Percentiles rank a stretch among this genome's conserved stretches.
phyloP scores from a whole-genome alignment of 352 stramenopile species.

The Globisporangium mamillatum region DNA sequence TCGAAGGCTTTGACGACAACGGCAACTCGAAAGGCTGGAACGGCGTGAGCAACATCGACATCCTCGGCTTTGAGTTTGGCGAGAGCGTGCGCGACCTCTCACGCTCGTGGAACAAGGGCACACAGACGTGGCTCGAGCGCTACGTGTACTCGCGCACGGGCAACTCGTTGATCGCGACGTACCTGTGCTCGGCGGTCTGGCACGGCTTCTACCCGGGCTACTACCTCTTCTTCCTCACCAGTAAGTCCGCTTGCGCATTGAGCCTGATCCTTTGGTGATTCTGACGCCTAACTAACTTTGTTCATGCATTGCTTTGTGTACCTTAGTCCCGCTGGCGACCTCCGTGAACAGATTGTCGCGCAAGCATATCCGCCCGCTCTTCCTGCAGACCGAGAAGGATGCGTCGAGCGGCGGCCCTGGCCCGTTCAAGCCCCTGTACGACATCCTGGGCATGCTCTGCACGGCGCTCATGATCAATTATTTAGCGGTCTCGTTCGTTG shows the following conservation, averaged over 20 bases:
- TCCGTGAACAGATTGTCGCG: conserved; percentile 61
- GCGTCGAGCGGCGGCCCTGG: background rate
- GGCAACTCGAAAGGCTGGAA: conserved; percentile 90
- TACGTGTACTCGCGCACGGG: conserved; percentile 97
- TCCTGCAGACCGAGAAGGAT: conserved; percentile 30
- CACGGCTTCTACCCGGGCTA: conserved; percentile 99
- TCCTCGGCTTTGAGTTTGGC: conserved; percentile 93
- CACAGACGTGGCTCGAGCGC: conserved; percentile 93
- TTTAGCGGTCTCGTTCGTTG: conserved; percentile 66
- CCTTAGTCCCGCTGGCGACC: conserved; percentile 54
- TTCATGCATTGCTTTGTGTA: background rate
- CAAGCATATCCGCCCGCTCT: conserved; percentile 53
- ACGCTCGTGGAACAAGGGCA: conserved; percentile 97
- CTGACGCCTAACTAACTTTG: background rate
- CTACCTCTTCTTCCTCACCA: conserved; percentile 93
- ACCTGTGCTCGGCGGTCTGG: conserved; percentile 95
- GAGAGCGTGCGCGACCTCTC: conserved; percentile 88
- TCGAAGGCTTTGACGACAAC: conserved; percentile 91
- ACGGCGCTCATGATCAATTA: conserved; percentile 73
- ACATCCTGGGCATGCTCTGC: conserved; percentile 47
- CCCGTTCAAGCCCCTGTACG: conserved; percentile 54
- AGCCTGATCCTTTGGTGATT: background rate
- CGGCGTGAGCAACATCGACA: conserved; percentile 94
- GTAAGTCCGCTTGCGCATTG: conserved; percentile 22
- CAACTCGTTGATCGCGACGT: conserved; percentile 92